Conservation (phyloP, 495 filamentous ascomycete genomes). For the Sphaerosporella brunnea region DNA sequence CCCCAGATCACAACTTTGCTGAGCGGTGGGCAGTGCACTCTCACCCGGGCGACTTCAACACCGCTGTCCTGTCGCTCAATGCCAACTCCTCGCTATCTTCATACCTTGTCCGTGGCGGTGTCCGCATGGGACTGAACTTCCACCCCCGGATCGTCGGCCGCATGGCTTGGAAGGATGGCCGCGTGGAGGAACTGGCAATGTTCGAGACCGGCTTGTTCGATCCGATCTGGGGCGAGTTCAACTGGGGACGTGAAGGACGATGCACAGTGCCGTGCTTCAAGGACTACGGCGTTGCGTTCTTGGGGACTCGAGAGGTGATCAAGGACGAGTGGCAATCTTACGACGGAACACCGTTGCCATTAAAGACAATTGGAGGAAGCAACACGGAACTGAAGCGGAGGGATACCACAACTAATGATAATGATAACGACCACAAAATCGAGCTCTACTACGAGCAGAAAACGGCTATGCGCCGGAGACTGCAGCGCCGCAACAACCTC, state of each 20-base stretch:
- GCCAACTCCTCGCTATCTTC: slow-evolving; percentile 39
- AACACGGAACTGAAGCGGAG: background rate
- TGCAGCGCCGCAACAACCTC: background rate
- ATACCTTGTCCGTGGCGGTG: slow-evolving; percentile 38
- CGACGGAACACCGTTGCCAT: slow-evolving; percentile 28
- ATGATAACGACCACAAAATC: too few species aligned
- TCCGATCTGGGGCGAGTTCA: slow-evolving; percentile 42
- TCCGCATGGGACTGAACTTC: slow-evolving; percentile 43
- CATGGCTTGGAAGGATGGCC: slow-evolving; percentile 39
- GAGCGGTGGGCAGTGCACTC: slow-evolving; percentile 40
- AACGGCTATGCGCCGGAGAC: background rate
- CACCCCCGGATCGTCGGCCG: slow-evolving; percentile 38
- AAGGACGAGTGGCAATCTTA: slow-evolving; percentile 39
- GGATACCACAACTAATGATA: background rate
- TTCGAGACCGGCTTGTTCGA: slow-evolving; percentile 41
- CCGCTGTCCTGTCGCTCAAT: slow-evolving; percentile 38
- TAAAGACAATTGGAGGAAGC: background rate
- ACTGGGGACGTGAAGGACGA: slow-evolving; percentile 34
- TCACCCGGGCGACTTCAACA: slow-evolving; percentile 40
- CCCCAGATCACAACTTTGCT: slow-evolving; percentile 34
- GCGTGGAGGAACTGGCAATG: slow-evolving; percentile 37
- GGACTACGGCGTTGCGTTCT: slow-evolving; percentile 36
- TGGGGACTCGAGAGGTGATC: slow-evolving; percentile 28
- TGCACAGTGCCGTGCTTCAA: slow-evolving; percentile 39
- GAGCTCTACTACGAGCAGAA: background rate